phyloP scores from a whole-genome alignment of 345 rosid species.

The Arabidopsis suecica region DNA sequence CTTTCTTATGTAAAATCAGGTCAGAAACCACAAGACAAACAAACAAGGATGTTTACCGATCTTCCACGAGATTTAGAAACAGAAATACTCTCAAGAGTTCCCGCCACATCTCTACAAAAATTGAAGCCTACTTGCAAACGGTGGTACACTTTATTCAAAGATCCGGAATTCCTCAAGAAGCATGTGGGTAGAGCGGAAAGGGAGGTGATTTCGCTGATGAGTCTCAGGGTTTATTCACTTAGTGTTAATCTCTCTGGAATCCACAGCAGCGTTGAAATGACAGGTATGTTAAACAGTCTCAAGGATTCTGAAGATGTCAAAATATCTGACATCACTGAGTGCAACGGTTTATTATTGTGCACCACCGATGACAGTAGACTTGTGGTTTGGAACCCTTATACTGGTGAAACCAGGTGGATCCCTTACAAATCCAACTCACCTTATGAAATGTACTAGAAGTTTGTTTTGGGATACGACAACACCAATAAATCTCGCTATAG shows the following conservation, averaged over 20 bases:
- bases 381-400: conserved; percentile 10
- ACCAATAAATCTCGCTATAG: neutral
- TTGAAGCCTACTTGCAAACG: neutral
- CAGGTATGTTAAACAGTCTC: neutral
- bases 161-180: neutral
- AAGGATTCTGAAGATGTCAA: neutral
- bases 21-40: neutral
- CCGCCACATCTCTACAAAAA: neutral
- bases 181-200: neutral
- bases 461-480: neutral
- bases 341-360: neutral
- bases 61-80: neutral
- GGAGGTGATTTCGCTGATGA: neutral
- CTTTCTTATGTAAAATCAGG: neutral
- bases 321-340: neutral
- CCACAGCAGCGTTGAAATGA: neutral
- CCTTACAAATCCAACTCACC: neutral
- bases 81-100: conserved; percentile 2
- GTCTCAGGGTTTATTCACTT: neutral
- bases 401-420: neutral
- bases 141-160: conserved; percentile 11
- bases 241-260: neutral
- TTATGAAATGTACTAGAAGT: neutral
- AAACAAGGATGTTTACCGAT: neutral
- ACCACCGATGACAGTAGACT: neutral